Conservation (phyloP, 805 yeast genomes). For the Kodamaea lidongshanica region DNA sequence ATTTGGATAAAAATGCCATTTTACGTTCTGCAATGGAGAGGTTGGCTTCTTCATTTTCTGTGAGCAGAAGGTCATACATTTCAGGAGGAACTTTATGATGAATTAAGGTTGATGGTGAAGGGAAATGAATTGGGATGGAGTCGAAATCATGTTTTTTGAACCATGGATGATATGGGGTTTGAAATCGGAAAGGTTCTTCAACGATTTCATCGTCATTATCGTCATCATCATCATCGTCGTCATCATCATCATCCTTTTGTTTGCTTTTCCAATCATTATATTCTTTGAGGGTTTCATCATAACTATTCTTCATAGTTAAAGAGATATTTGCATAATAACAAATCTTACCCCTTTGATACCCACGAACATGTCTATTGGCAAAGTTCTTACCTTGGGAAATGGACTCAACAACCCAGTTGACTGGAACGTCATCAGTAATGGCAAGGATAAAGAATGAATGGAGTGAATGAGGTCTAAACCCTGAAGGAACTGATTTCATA, state of each 20-base stretch:
- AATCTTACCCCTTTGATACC: conserved; percentile 20
- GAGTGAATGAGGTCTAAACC: conserved; percentile 31
- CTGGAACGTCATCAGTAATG: conserved; percentile 10
- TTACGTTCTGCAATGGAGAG: conserved; percentile 20
- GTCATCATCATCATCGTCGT: conserved; percentile 23
- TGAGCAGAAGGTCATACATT: conserved; percentile 24
- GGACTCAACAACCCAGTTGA: conserved; percentile 28
- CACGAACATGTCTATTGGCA: conserved; percentile 26
- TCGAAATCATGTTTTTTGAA: conserved; percentile 12
- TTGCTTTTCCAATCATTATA: conserved; percentile 14
- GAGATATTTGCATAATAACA: conserved; percentile 27
- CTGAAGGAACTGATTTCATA: conserved; percentile 20
- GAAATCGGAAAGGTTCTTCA: conserved; percentile 28
- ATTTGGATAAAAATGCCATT: conserved; percentile 20
- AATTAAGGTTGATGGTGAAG: conserved; percentile 12
- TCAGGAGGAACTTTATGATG: conserved; percentile 28
- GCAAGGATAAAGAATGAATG: conserved; percentile 27
- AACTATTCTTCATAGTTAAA: conserved; percentile 28
- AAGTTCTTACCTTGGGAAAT: conserved; percentile 33
- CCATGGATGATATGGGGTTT: conserved; percentile 30
- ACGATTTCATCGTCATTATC: conserved; percentile 20
- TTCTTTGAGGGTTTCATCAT: conserved; percentile 13
- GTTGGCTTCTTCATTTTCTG: conserved; percentile 18
- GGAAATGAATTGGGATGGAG: conserved; percentile 11
- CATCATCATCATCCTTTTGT: conserved; percentile 2